phyloP scores from a whole-genome alignment of 139 green algal genomes.

The Micromonas pusilla region DNA sequence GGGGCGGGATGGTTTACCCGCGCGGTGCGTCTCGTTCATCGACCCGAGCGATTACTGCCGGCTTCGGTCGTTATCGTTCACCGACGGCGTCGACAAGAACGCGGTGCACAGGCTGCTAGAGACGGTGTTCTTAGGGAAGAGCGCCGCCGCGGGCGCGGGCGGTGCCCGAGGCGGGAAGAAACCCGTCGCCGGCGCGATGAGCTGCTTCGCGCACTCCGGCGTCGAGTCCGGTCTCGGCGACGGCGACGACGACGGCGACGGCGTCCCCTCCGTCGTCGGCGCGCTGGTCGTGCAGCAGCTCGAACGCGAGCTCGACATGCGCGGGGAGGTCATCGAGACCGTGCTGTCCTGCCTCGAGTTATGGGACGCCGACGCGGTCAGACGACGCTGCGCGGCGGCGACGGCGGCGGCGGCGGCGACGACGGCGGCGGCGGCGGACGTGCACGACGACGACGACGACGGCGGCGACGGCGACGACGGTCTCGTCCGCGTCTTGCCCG shows the following conservation, averaged over 20 bases:
- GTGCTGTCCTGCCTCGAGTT: slow-evolving; percentile 13
- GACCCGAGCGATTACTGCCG: background rate
- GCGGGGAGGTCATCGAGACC: slow-evolving; percentile 14
- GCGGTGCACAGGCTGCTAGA: background rate
- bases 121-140: background rate
- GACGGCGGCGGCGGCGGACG: background rate
- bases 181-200: background rate
- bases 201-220: background rate
- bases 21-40: slow-evolving; percentile 12
- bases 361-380: background rate
- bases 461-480: background rate
- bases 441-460: background rate
- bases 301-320: slow-evolving; percentile 9
- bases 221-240: background rate
- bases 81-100: background rate
- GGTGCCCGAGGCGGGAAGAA: background rate
- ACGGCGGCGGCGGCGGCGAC: background rate
- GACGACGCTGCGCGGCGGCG: background rate
- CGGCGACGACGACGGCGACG: background rate
- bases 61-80: slow-evolving; percentile 4
- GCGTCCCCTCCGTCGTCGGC: background rate
- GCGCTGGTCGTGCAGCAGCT: background rate
- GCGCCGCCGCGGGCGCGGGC: too few species aligned
- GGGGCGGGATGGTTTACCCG: slow-evolving; percentile 2
- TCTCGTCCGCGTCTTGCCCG: slow-evolving; percentile 1